Base-by-base conservation (phyloP, 2,329 filamentous ascomycete species). In the Fusarium papillatum region DNA sequence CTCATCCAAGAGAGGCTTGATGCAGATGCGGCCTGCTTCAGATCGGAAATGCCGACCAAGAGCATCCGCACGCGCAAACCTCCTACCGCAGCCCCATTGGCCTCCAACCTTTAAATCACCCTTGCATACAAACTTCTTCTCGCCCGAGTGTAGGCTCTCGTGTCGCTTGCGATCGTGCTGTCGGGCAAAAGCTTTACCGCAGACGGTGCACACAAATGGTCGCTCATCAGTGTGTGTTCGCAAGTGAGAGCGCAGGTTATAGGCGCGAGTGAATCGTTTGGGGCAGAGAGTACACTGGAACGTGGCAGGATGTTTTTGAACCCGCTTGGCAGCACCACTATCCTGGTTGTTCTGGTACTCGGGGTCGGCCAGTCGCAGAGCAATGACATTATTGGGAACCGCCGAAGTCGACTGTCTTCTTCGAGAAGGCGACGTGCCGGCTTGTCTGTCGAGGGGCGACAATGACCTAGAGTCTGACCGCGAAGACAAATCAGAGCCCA, bases 51-150 rank as follows among this genome's bases (percentile, higher is more conserved):
- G 97, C 14, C 96, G 91, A 4, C 97, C 97, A 3, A 99, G 89
- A 7, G 97, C 97, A 86, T 99, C 97, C 7, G 97, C 97, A 78
- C 97, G 95, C 19, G 97, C 97, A 83, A 99, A 99, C 13, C 96
- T 91, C 72, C 97, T 91, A 5, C 95, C 95, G 78, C 97, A 99
- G 24, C 97, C 97, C 97, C 97, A 99, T 76, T 94, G 92, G 7
- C 93, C 93, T 59, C 93, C 93, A 3, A 92, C 92, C 77, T 96
- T 96, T 62, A 99, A 91, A 70, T 96, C 94, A 65, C 97, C 97
- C 78, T 95, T 95, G 85, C 97, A 99, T 10, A 98, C 95, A 82
- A 98, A 99, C 82, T 98, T 98, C 91, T 98, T 99, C 86, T 99
- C 97, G 50, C 97, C 97, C 0, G 95, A 97, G 81, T 99, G 97